Percentiles rank a stretch among this genome's conserved stretches.
phyloP scores from a whole-genome alignment of 2,329 filamentous ascomycete species.

The Scytalidium sp. region DNA sequence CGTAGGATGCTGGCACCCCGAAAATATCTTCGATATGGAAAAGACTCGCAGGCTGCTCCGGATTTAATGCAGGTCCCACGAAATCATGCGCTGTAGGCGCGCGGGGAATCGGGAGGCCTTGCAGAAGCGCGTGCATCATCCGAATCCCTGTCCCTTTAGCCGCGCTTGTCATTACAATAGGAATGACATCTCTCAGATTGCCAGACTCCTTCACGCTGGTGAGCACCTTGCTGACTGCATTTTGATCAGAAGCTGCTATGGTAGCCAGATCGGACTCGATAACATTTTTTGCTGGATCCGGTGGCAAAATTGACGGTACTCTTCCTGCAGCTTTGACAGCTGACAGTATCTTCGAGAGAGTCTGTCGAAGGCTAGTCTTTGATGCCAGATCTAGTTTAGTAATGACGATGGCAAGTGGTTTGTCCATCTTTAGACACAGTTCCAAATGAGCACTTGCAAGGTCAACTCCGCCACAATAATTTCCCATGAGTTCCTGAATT shows the following conservation, averaged over 20 bases:
- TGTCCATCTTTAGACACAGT: constrained; percentile 75
- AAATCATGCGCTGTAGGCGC: constrained; percentile 51
- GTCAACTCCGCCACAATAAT: constrained; percentile 59
- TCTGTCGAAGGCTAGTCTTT: constrained; percentile 65
- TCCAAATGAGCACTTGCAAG: constrained; percentile 78
- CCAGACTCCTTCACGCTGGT: constrained; percentile 41
- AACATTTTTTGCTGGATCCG: constrained; percentile 47
- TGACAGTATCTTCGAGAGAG: constrained; percentile 70
- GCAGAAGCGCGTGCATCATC: constrained; percentile 77
- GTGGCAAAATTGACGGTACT: constrained; percentile 69
- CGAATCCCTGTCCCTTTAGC: constrained; percentile 81
- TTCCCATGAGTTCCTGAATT: constrained; percentile 48
- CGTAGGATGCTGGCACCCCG: constrained; percentile 64
- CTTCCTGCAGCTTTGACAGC: constrained; percentile 73
- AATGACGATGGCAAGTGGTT: constrained; percentile 78
- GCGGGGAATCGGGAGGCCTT: constrained; percentile 68
- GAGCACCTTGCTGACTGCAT: constrained; percentile 56
- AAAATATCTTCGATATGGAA: constrained; percentile 95
- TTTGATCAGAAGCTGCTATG: constrained; percentile 53
- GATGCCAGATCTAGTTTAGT: constrained; percentile 90
- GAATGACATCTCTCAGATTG: constrained; percentile 52
- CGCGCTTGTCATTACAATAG: constrained; percentile 84
- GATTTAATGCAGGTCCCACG: constrained; percentile 52
- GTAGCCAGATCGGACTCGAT: constrained; percentile 48
- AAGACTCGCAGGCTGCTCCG: constrained; percentile 59